These are phyloP conservation scores for Sarocladium oryzae DNA, from an alignment of 2,329 filamentous ascomycete species.

Conservation along the genomic window DNA sequence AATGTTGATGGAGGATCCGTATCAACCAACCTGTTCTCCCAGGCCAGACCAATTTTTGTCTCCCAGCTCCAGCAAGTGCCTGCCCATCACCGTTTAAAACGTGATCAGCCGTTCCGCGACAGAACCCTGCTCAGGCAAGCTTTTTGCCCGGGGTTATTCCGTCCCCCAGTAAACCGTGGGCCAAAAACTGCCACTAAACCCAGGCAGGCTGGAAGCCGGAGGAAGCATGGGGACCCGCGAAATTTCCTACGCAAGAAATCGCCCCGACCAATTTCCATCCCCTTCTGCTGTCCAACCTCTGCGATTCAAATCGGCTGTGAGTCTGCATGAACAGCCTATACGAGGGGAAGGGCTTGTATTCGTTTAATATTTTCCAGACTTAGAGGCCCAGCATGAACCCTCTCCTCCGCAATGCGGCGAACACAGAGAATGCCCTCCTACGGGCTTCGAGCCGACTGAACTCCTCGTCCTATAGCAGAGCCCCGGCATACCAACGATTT, in stretches of 20 bases:
- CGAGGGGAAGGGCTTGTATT: slow-evolving; percentile 21
- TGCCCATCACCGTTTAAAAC: background rate
- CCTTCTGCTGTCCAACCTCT: slow-evolving; percentile 16
- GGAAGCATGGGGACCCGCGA: slow-evolving; percentile 7
- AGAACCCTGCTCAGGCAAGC: background rate
- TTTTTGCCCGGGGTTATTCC: background rate
- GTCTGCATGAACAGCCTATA: slow-evolving; percentile 14
- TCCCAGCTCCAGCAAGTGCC: slow-evolving; percentile 6
- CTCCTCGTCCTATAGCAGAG: slow-evolving; percentile 31
- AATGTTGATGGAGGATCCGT: background rate
- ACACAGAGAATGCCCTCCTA: slow-evolving; percentile 34
- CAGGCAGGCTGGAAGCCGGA: background rate
- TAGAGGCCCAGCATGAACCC: slow-evolving; percentile 36
- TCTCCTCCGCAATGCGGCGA: slow-evolving; percentile 35
- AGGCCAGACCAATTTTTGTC: slow-evolving; percentile 22
- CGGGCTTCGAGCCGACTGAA: slow-evolving; percentile 32
- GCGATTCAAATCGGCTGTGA: slow-evolving; percentile 3
- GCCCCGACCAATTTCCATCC: slow-evolving; percentile 18
- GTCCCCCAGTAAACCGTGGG: background rate
- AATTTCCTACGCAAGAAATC: slow-evolving; percentile 8
- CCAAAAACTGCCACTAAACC: background rate
- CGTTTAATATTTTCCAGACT: slow-evolving; percentile 17
- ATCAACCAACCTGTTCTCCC: slow-evolving; percentile 10
- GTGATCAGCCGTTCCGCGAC: background rate
- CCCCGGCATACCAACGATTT: slow-evolving; percentile 44